A percentile compares a stretch with the other conserved stretches of the same genome.
These are phyloP conservation scores for Phialemoniopsis sp. DNA, from an alignment of 2,329 filamentous ascomycete species.

Conservation along the genomic window DNA sequence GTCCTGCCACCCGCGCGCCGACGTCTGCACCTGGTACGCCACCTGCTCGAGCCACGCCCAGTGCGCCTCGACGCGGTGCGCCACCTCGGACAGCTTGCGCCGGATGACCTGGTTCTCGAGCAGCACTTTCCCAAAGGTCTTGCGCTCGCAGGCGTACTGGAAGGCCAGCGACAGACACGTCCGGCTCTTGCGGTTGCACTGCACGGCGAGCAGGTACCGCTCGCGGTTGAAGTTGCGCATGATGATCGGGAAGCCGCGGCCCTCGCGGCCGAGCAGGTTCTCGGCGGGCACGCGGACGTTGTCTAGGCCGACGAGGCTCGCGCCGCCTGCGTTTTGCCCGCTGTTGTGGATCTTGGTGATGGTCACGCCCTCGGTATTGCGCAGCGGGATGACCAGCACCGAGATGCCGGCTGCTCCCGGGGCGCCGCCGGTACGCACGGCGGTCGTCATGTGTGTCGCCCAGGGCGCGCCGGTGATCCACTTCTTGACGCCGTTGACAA, in stretches of 20 bases:
- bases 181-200: conserved; percentile 52
- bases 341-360: conserved; percentile 57
- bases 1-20: conserved; percentile 25
- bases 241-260: conserved; percentile 51
- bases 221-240: conserved; percentile 60
- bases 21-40: conserved; percentile 30
- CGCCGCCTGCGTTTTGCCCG: conserved; percentile 61
- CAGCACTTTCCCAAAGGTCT: conserved; percentile 56
- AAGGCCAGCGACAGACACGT: conserved; percentile 50
- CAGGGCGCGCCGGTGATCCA: conserved; percentile 63
- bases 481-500: conserved; percentile 63
- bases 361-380: conserved; percentile 40
- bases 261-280: conserved; percentile 50
- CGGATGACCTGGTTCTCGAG: conserved; percentile 56
- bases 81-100: conserved; percentile 55
- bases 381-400: conserved; percentile 52
- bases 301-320: conserved; percentile 52
- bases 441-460: conserved; percentile 59
- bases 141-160: conserved; percentile 42
- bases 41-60: conserved; percentile 61
- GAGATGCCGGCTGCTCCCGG: conserved; percentile 50
- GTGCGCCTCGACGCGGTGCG: conserved; percentile 54
- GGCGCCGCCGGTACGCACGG: conserved; percentile 53
- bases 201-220: conserved; percentile 52
- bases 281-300: conserved; percentile 48